Evolutionary conservation across 2,329 filamentous ascomycete species (phyloP).

Genomic region (Pseudocercospora fijiensis): DNA sequence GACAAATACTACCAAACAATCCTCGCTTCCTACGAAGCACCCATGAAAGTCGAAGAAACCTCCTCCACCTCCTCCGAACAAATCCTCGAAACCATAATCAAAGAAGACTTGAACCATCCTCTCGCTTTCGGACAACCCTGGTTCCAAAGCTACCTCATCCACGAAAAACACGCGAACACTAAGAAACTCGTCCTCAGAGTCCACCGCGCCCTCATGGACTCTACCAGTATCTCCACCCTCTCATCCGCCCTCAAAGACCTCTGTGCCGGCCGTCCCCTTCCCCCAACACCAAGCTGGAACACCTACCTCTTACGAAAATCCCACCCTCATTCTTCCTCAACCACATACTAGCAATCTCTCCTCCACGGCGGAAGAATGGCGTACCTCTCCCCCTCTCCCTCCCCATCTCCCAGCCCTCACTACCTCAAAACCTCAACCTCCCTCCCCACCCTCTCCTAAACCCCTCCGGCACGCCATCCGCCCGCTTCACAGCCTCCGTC

Average conservation of each 20-base stretch:
- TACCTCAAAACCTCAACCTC: not conserved
- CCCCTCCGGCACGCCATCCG: not conserved
- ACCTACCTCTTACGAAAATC: not conserved
- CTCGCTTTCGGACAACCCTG: not conserved
- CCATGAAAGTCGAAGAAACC: conserved; percentile 13
- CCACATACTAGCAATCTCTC: conserved; percentile 12
- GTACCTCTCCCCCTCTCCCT: not conserved
- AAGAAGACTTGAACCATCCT: conserved; percentile 1
- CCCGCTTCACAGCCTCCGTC: conserved; percentile 10
- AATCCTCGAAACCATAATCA: not conserved
- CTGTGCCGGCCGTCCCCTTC: conserved; percentile 1
- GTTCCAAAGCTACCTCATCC: conserved; percentile 12
- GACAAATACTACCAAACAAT: conserved; percentile 3
- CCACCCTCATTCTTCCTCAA: not conserved
- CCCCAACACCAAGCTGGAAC: not conserved
- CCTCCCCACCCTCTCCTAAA: not conserved
- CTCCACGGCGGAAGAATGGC: conserved; percentile 10
- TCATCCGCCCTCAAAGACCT: conserved; percentile 5
- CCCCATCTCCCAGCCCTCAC: not conserved
- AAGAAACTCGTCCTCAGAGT: conserved; percentile 8
- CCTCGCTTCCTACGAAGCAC: conserved; percentile 5
- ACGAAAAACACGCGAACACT: not conserved
- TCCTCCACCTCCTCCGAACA: not conserved
- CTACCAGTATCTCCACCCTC: conserved; percentile 4
- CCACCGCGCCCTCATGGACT: conserved; percentile 10